These are phyloP conservation scores for Verticillium nonalfalfae DNA, from an alignment of 2,329 filamentous ascomycete species.

Conservation along the genomic window DNA sequence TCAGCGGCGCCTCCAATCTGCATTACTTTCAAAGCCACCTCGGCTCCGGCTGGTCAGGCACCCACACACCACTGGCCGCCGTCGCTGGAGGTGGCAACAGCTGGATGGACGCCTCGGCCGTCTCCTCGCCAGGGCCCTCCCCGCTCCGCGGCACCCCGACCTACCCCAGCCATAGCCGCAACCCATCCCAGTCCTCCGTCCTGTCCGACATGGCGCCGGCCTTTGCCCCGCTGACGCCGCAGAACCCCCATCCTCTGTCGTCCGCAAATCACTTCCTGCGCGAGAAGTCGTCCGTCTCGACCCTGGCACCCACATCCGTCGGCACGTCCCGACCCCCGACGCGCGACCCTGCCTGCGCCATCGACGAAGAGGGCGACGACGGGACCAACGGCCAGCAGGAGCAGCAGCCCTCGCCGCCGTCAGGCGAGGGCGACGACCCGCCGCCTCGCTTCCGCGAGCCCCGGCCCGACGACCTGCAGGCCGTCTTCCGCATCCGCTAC, in stretches of 20 bases:
- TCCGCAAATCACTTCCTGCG: constrained; percentile 25
- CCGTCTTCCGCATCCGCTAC: constrained; percentile 87
- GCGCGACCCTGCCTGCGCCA: constrained; percentile 37
- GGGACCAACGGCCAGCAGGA: constrained; percentile 7
- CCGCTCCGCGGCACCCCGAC: constrained; percentile 11
- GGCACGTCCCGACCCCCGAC: constrained; percentile 52
- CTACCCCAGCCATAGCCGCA: constrained; percentile 29
- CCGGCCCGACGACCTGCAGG: constrained; percentile 80
- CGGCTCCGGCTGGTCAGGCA: constrained; percentile 63
- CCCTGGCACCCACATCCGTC: constrained; percentile 48
- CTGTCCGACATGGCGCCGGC: constrained; percentile 16
- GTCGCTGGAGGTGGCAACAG: constrained; percentile 49
- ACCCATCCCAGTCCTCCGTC: constrained; percentile 39
- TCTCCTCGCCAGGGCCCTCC: constrained; percentile 6
- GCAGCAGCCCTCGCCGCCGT: background rate
- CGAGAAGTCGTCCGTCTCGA: constrained; percentile 58
- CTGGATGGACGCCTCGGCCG: constrained; percentile 7
- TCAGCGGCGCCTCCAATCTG: constrained; percentile 69
- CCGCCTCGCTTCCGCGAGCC: constrained; percentile 60
- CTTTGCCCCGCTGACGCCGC: constrained; percentile 29
- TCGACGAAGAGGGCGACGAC: constrained; percentile 29
- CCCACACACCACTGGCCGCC: constrained; percentile 72
- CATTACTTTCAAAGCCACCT: constrained; percentile 80
- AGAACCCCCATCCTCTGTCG: constrained; percentile 7
- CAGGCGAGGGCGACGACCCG: background rate